Evolutionary conservation across 495 filamentous ascomycete species (phyloP), one percentile per base, ranked within the genome.

Genomic region (Aspergillus baeticus): DNA sequence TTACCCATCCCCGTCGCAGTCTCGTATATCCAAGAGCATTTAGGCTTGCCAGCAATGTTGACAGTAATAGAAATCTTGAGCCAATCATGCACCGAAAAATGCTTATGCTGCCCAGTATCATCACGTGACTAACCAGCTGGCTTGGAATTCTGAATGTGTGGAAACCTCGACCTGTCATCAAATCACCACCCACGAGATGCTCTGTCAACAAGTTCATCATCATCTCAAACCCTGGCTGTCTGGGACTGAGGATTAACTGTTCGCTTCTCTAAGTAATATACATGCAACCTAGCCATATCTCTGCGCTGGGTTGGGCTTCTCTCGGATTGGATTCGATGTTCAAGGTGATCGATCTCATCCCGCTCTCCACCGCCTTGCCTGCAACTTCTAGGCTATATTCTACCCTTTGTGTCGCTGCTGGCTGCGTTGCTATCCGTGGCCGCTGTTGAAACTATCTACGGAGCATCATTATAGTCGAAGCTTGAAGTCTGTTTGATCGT

Each of bases 131-230:
- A n/a, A 15, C 11, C 14, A 23, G 29, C 29, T 21, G 43, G 23
- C 8, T 29, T 33, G 6, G 14, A 42, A 8, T 31, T 42, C 49
- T 15, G 22, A 41, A 22, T 22, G 15, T n/a, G 36, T 52, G 33
- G 39, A 36, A 58, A 51, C 55, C 43, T 60, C 35, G 51, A 60
- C 52, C 52, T 60, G 58, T 60, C 51, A 60, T 55, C 47, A 52
- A 50, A 42, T 46, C 47, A 55, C 26, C 54, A 35, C 36, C 22
- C 39, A 34, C 49, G 36, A 44, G 50, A 54, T 39, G 11, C 42
- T 60, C 45, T 48, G 23, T 38, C 48, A 43, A 22, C 41, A 48
- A 33, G 10, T 23, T 35, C 26, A 35, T 20, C 29, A 18, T 17
- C 15, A 23, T 17, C 15, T 29, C 26, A 5, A 10, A 41, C 15